These are phyloP conservation scores for Lolium perenne DNA, from an alignment of 176 grass and related monocot genomes.

Conservation along the genomic window DNA sequence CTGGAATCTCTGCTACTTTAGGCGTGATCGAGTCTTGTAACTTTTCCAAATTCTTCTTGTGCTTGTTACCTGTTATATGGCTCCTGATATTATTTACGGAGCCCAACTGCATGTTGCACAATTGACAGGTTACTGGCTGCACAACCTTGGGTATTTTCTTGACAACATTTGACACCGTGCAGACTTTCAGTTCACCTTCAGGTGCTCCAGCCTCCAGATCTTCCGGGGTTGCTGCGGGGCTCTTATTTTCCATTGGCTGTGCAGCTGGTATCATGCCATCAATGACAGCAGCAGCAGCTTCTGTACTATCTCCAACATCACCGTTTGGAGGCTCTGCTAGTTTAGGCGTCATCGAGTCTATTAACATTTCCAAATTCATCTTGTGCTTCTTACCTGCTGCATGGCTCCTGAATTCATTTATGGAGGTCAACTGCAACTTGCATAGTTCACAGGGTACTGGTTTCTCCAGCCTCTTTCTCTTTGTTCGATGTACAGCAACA, in stretches of 20 bases:
- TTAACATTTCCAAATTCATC: constrained; percentile 75
- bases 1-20: constrained; percentile 40
- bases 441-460: constrained; percentile 54
- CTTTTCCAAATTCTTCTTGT: no score
- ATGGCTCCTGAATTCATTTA: constrained; percentile 51
- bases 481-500: background rate
- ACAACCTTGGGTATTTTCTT: constrained; percentile 48
- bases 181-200: constrained; percentile 56
- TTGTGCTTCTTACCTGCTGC: constrained; percentile 77
- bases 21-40: constrained; percentile 53
- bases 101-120: constrained; percentile 46
- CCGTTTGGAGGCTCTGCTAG: constrained; percentile 31
- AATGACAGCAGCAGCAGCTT: background rate
- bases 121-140: constrained; percentile 58
- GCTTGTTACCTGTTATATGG: constrained; percentile 9
- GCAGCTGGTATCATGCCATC: background rate
- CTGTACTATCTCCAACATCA: constrained; percentile 9
- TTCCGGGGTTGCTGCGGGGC: constrained; percentile 48
- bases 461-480: no score
- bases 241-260: constrained; percentile 63
- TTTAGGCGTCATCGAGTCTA: constrained; percentile 52
- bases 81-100: no score
- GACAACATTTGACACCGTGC: background rate
- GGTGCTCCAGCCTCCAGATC: constrained; percentile 65
- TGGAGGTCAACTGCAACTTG: background rate